Evolutionary conservation across 345 rosid genomes (phyloP).

Genomic region (Reutealis trisperma): DNA sequence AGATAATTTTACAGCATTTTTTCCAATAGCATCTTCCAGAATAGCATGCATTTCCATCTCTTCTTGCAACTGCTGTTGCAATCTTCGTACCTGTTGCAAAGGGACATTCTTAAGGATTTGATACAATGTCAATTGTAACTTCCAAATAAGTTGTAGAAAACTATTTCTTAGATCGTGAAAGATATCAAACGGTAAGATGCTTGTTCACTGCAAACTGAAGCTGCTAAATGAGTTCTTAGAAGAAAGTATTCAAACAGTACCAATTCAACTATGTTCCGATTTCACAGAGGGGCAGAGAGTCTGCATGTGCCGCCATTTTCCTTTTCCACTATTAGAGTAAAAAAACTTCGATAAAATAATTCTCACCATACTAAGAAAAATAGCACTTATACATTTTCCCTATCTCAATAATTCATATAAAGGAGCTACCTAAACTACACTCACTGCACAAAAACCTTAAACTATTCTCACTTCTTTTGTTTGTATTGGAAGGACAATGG

Average conservation of each 20-base stretch:
- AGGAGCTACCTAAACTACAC: neutral
- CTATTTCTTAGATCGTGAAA: neutral
- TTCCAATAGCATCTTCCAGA: conserved; percentile 56
- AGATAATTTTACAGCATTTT: conserved; percentile 51
- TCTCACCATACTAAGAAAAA: neutral
- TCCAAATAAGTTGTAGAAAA: neutral
- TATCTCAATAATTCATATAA: neutral
- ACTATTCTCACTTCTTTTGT: too few species aligned
- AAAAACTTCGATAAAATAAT: too few species aligned
- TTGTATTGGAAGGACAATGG: too few species aligned
- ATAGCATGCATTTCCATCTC: conserved; percentile 65
- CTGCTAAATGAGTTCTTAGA: too few species aligned
- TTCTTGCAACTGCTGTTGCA: conserved; percentile 67
- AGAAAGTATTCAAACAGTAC: too few species aligned
- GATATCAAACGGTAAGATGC: conserved; percentile 1
- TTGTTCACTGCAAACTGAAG: too few species aligned
- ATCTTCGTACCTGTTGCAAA: conserved; percentile 59
- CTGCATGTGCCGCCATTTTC: too few species aligned
- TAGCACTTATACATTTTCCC: neutral
- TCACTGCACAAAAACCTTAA: neutral
- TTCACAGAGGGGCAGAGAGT: too few species aligned
- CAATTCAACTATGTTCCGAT: too few species aligned
- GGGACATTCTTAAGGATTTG: conserved; percentile 2
- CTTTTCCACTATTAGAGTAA: too few species aligned
- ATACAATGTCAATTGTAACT: neutral